These are phyloP conservation scores for Setaria viridis DNA, from an alignment of 202 grass and related monocot genomes.

Conservation along the genomic window DNA sequence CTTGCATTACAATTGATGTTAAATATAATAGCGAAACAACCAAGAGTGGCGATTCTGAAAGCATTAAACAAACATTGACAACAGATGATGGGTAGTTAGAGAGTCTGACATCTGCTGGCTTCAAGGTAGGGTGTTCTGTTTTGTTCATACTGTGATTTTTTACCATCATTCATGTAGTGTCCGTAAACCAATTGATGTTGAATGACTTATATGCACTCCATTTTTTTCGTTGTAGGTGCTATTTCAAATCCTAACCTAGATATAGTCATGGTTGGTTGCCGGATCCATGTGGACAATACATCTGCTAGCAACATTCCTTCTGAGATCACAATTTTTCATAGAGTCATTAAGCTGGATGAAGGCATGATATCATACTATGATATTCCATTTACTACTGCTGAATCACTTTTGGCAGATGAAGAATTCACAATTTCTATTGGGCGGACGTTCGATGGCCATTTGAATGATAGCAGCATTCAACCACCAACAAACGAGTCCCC, in stretches of 20 bases:
- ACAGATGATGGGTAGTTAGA: conserved; percentile 93
- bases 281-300: conserved; percentile 90
- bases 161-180: not conserved
- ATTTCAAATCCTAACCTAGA: conserved; percentile 88
- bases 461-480: no score
- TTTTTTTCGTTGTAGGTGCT: conserved; percentile 63
- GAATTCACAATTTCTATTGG: conserved; percentile 86
- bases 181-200: conserved; percentile 29
- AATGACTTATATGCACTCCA: conserved; percentile 36
- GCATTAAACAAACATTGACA: conserved; percentile 83
- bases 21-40: conserved; percentile 84
- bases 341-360: conserved; percentile 88
- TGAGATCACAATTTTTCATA: conserved; percentile 84
- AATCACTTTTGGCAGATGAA: conserved; percentile 94
- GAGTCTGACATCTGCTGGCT: conserved; percentile 69
- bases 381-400: conserved; percentile 91
- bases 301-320: conserved; percentile 88
- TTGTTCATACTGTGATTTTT: conserved; percentile 23
- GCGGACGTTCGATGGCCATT: conserved; percentile 66
- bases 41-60: conserved; percentile 87
- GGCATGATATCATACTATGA: conserved; percentile 94
- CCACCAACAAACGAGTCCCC: no score
- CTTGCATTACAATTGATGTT: conserved; percentile 81
- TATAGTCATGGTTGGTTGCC: conserved; percentile 93
- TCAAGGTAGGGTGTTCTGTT: conserved; percentile 73